Evolutionary conservation across 768 basidiomycete genomes (phyloP), one percentile per base, ranked within the genome.

Genomic region (Psilocybe cubensis): DNA sequence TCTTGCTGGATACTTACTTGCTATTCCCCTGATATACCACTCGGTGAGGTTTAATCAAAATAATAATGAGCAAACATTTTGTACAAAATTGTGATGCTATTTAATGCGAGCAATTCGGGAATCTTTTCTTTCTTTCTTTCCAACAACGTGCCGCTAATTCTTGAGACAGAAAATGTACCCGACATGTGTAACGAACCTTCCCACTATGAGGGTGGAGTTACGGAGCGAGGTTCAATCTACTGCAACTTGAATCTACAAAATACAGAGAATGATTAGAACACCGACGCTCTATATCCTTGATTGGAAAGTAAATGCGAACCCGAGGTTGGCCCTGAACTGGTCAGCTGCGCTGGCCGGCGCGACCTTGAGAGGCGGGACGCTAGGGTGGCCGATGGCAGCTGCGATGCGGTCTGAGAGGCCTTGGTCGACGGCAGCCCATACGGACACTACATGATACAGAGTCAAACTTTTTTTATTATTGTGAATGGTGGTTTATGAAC

Each of bases 361-460:
- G 63, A 84, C 83, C 56, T 75, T 63, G 50, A 92, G 76, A 11
- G 91, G 89, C 51, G 71, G 61, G n/a, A 85, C 87, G 2, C 72
- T 65, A 2, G 83, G 75, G 46, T 82, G 76, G 40, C 85, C 85
- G 50, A 95, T 79, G 2, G 85, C 90, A 64, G 80, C 82, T n/a
- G 92, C 92, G 63, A 98, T 79, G 59, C 89, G 82, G 72, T 91
- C 85, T 3, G 86, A 87, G 31, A 96, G 76, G 10, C 74, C 78
- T 66, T 91, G 88, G 69, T 89, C 83, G 55, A 97, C 86, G 49
- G 84, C 85, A 40, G 91, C 87, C 83, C 88, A 95, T 58, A 90
- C 87, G 25, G 88, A 82, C 35, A 92, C 90, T 91, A 51, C 0
- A 41, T n/a, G 18, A 45, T 24, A n/a, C 33, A 33, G 18, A 45